Conservation (phyloP, 441 rosid species). For the Iberis amara region DNA sequence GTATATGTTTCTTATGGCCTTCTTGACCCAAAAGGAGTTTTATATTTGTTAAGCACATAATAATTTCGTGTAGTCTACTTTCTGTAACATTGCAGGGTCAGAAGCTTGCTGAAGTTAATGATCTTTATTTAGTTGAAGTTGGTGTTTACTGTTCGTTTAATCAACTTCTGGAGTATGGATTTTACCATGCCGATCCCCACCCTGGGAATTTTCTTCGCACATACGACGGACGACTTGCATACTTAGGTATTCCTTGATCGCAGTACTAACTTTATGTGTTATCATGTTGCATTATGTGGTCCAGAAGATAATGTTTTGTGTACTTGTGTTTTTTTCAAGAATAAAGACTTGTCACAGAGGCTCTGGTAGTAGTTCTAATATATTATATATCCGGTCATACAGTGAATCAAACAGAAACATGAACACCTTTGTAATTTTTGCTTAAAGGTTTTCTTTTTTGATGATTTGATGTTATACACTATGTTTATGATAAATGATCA, state of each 20-base stretch:
- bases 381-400: conserved; percentile 15
- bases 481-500: not conserved
- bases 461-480: not conserved
- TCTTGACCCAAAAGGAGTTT: too few species aligned
- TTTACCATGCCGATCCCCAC: conserved; percentile 99
- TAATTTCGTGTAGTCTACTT: conserved; percentile 22
- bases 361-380: conserved; percentile 20
- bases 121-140: conserved; percentile 76
- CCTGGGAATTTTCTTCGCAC: conserved; percentile 96
- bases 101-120: conserved; percentile 74
- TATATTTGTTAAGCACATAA: not conserved
- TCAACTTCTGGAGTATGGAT: conserved; percentile 88
- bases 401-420: conserved; percentile 18
- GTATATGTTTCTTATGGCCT: conserved; percentile 15
- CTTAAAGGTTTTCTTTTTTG: not conserved
- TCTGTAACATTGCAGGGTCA: conserved; percentile 51
- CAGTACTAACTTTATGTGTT: not conserved
- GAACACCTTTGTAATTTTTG: not conserved
- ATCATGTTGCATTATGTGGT: not conserved
- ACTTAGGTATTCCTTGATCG: conserved; percentile 50
- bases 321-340: conserved; percentile 1
- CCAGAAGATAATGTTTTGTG: conserved; percentile 16
- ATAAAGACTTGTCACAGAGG: conserved; percentile 3
- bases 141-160: conserved; percentile 97
- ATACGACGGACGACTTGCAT: conserved; percentile 81